Conservation (phyloP, 129 eudicot genomes). For the Logfia minima region DNA sequence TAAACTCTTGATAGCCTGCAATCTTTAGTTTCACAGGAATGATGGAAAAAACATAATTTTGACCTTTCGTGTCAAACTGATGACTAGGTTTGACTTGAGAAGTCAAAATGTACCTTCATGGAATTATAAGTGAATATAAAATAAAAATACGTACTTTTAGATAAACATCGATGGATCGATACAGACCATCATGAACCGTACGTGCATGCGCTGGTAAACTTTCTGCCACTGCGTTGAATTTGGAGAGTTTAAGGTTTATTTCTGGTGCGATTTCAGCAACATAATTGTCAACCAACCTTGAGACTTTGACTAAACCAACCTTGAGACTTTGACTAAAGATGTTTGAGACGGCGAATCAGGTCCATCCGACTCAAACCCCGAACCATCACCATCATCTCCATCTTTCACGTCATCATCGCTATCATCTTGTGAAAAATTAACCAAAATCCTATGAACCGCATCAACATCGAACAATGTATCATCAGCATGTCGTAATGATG, state of each 20-base stretch:
- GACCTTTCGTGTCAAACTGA: constrained; percentile 12
- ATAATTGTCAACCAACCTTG: constrained; percentile 83
- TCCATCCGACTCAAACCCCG: constrained; percentile 74
- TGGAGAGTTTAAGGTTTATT: constrained; percentile 81
- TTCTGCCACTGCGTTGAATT: constrained; percentile 80
- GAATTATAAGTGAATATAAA: background rate
- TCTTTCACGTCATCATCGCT: constrained; percentile 85
- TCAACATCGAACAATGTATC: constrained; percentile 93
- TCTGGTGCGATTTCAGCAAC: constrained; percentile 95
- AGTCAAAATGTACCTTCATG: constrained; percentile 6
- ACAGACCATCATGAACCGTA: constrained; percentile 74
- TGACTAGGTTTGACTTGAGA: constrained; percentile 10
- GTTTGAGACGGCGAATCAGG: constrained; percentile 81
- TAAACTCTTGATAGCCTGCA: background rate
- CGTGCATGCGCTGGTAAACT: constrained; percentile 87
- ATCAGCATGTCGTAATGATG: constrained; percentile 75
- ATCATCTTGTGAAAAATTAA: constrained; percentile 85
- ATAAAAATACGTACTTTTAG: constrained; percentile 63
- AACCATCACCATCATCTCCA: constrained; percentile 74
- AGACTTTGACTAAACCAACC: constrained; percentile 66
- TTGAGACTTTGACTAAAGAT: constrained; percentile 72
- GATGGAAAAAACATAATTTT: background rate
- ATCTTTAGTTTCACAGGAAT: background rate
- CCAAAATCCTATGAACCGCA: constrained; percentile 83
- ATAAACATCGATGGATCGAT: constrained; percentile 86